Conservation (phyloP, 2,329 filamentous ascomycete genomes). For the Rhinocladiella mackenziei region DNA sequence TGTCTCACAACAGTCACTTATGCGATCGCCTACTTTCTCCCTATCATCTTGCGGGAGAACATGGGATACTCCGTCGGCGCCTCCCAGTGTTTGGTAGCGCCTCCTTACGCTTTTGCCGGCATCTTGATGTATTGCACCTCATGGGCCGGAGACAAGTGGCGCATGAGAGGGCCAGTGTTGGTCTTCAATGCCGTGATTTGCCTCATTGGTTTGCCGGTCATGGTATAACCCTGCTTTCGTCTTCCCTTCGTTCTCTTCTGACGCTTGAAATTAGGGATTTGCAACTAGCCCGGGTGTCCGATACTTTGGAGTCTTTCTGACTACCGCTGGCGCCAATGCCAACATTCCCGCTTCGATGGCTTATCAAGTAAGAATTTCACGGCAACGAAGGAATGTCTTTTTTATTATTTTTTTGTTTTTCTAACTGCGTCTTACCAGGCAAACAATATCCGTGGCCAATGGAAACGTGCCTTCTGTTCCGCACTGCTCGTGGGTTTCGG, state of each 20-base stretch:
- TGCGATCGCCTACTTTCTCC: constrained; percentile 73
- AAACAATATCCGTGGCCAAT: constrained; percentile 83
- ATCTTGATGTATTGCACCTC: constrained; percentile 58
- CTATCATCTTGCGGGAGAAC: constrained; percentile 62
- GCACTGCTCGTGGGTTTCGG: constrained; percentile 29
- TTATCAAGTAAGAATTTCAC: constrained; percentile 55
- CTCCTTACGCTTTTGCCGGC: constrained; percentile 60
- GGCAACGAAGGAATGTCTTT: background rate
- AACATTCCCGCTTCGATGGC: constrained; percentile 71
- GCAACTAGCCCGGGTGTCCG: constrained; percentile 52
- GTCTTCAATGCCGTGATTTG: constrained; percentile 59
- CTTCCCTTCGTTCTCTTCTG: constrained; percentile 33
- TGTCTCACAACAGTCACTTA: constrained; percentile 71
- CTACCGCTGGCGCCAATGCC: constrained; percentile 68
- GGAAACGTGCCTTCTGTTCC: constrained; percentile 64
- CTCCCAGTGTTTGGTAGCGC: constrained; percentile 68
- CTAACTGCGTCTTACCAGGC: constrained; percentile 58
- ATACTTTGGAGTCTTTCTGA: constrained; percentile 71
- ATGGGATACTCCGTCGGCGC: constrained; percentile 62
- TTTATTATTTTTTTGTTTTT: background rate
- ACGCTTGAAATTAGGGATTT: constrained; percentile 50
- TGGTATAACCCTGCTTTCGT: constrained; percentile 52
- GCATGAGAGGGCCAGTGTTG: constrained; percentile 62
- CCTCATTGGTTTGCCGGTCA: constrained; percentile 1
- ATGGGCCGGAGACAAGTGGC: constrained; percentile 65